These are phyloP conservation scores for Dictyostelium capitatum DNA, from an alignment of 78 protist genomes.

Conservation along the genomic window DNA sequence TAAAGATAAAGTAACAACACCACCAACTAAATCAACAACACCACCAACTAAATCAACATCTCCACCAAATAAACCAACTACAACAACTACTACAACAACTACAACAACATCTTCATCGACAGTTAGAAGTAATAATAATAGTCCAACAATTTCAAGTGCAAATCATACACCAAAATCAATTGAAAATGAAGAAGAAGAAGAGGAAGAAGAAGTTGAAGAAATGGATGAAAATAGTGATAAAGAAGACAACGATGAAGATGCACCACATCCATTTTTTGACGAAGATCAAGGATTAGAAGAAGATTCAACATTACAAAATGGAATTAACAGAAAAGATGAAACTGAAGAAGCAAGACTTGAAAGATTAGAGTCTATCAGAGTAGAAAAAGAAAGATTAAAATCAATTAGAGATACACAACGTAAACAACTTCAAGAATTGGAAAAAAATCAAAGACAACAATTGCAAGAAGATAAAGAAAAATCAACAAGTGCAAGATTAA, in stretches of 20 bases:
- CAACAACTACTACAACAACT: neutral
- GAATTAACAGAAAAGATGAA: conserved; percentile 36
- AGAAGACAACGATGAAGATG: conserved; percentile 1
- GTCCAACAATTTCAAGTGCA: neutral
- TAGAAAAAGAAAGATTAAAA: conserved; percentile 67
- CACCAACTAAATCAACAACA: neutral
- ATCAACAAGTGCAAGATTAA: conserved; percentile 67
- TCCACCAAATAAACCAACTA: neutral
- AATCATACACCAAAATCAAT: conserved; percentile 27
- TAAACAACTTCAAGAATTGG: conserved; percentile 43
- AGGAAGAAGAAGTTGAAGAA: conserved; percentile 40
- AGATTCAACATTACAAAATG: neutral
- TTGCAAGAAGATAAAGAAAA: conserved; percentile 46
- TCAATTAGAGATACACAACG: conserved; percentile 39
- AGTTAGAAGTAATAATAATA: neutral
- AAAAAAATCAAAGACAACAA: conserved; percentile 44
- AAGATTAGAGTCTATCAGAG: conserved; percentile 38
- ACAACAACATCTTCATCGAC: neutral
- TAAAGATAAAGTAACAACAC: neutral
- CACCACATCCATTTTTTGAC: conserved; percentile 41
- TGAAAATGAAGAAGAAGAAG: conserved; percentile 13
- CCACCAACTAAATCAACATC: neutral
- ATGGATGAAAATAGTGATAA: conserved; percentile 5
- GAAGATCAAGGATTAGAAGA: conserved; percentile 25
- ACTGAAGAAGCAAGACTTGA: conserved; percentile 45